Conservation (phyloP, 257 asterid species). For the Nicotiana otophora region DNA sequence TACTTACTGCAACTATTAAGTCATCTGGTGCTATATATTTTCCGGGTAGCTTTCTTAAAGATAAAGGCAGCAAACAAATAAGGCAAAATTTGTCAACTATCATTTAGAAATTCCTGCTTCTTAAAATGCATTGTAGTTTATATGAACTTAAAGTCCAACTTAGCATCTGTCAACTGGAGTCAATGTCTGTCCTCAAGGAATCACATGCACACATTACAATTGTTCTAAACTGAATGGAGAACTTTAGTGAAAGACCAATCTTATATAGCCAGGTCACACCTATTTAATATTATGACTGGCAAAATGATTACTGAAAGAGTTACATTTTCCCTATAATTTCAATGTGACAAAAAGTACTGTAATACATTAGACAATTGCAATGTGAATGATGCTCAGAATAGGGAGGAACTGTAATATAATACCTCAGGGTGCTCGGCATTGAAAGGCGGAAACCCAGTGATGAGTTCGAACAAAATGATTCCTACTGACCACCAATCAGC, state of each 20-base stretch:
- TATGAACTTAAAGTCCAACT: not conserved
- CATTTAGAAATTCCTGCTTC: not conserved
- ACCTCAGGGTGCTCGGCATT: conserved; percentile 87
- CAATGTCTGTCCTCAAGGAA: conserved; percentile 1
- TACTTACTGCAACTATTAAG: not conserved
- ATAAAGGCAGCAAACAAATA: not conserved
- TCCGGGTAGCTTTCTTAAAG: not conserved
- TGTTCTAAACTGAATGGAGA: not conserved
- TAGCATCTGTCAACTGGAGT: conserved; percentile 1
- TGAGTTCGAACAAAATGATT: conserved; percentile 70
- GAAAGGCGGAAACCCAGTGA: conserved; percentile 82
- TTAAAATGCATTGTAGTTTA: not conserved
- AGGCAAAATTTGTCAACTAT: not conserved
- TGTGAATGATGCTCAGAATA: not conserved
- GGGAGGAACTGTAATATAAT: conserved; percentile 4
- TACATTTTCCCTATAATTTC: not conserved
- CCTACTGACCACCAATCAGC: conserved; percentile 99
- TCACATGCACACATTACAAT: not conserved
- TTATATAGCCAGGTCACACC: not conserved
- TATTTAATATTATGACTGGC: not conserved
- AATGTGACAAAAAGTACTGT: not conserved
- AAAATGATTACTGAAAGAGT: not conserved
- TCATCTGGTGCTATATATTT: not conserved
- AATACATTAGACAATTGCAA: not conserved
- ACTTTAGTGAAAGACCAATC: not conserved